Evolutionary conservation across 441 rosid species (phyloP).

Genomic region (Dalechampia spathulata): DNA sequence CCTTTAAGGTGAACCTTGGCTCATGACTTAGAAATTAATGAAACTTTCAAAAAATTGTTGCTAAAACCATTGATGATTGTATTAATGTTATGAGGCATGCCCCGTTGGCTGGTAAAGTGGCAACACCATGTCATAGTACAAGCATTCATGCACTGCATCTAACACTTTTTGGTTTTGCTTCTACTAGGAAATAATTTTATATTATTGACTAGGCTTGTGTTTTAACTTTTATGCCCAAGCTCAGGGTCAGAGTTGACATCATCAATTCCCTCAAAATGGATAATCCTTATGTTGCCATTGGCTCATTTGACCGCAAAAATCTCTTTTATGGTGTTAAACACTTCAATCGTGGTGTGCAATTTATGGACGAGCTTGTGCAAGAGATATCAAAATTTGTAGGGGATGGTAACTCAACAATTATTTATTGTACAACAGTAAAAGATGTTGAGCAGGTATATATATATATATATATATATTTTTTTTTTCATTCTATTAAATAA

Average conservation of each 20-base stretch:
- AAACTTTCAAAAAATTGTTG: too few species aligned
- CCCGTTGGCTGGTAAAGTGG: not conserved
- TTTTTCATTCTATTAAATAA: not conserved
- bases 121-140: not conserved
- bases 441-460: constrained; percentile 37
- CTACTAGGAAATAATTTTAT: not conserved
- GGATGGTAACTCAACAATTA: constrained; percentile 28
- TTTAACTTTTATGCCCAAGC: constrained; percentile 5
- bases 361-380: constrained; percentile 34
- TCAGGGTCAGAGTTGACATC: constrained; percentile 40
- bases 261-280: constrained; percentile 36
- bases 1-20: too few species aligned
- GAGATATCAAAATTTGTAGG: constrained; percentile 32
- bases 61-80: not conserved
- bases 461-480: not conserved
- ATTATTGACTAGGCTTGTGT: not conserved
- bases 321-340: constrained; percentile 46
- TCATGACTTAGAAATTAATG: too few species aligned
- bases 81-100: not conserved
- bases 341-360: constrained; percentile 23
- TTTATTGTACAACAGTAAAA: constrained; percentile 45
- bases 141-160: not conserved
- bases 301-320: constrained; percentile 48
- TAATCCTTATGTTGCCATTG: constrained; percentile 37
- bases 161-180: not conserved